These are phyloP conservation scores for Botrytis byssoidea DNA, from an alignment of 2,329 filamentous ascomycete species.

Conservation along the genomic window DNA sequence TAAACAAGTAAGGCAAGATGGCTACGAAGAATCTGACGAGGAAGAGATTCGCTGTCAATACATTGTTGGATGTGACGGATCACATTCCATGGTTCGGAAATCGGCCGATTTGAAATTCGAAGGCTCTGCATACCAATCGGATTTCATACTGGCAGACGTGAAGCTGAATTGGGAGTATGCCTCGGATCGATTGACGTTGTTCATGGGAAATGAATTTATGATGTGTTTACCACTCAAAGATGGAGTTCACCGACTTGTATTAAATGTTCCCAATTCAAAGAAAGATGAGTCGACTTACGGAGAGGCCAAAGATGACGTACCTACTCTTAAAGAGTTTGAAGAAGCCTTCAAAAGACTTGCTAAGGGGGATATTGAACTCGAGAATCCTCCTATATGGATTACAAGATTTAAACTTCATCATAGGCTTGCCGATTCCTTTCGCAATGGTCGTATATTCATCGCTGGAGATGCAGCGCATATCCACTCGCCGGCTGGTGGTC, in stretches of 20 bases:
- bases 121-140: conserved; percentile 45
- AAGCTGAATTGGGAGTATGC: conserved; percentile 33
- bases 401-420: conserved; percentile 48
- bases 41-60: conserved; percentile 43
- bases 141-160: conserved; percentile 48
- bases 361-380: conserved; percentile 28
- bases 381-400: conserved; percentile 43
- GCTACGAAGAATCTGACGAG: conserved; percentile 28
- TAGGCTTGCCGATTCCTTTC: conserved; percentile 44
- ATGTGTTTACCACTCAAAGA: conserved; percentile 40
- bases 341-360: conserved; percentile 36
- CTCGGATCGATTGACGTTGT: conserved; percentile 23
- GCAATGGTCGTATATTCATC: conserved; percentile 42
- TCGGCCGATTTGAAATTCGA: conserved; percentile 43
- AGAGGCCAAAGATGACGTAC: conserved; percentile 24
- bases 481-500: conserved; percentile 41
- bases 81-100: conserved; percentile 49
- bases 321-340: conserved; percentile 41
- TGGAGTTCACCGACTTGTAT: conserved; percentile 37
- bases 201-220: conserved; percentile 42
- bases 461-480: conserved; percentile 43
- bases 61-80: conserved; percentile 53
- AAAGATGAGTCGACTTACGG: conserved; percentile 19
- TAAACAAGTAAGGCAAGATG: conserved; percentile 23
- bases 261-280: conserved; percentile 24